A percentile compares a stretch with the other conserved stretches of the same genome.
These are phyloP conservation scores for Leccinum pachyderme DNA, from an alignment of 1,284 basidiomycete species.

Conservation along the genomic window DNA sequence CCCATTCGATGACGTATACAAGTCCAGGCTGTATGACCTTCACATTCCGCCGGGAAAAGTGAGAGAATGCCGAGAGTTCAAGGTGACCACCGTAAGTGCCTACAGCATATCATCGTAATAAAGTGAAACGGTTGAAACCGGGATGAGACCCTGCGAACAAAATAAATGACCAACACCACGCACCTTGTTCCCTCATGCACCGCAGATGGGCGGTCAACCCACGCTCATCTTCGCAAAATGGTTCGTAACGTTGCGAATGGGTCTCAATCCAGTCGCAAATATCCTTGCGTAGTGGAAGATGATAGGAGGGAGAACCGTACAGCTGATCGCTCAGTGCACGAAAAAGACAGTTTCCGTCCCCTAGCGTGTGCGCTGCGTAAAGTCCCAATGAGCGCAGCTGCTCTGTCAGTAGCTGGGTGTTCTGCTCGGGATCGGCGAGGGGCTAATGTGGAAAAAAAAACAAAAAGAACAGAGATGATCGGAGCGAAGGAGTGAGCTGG, in stretches of 20 bases:
- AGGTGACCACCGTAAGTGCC: constrained; percentile 91
- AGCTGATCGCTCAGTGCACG: constrained; percentile 80
- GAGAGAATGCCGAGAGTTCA: constrained; percentile 87
- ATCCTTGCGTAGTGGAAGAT: constrained; percentile 67
- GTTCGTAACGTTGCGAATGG: constrained; percentile 74
- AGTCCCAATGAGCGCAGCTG: constrained; percentile 74
- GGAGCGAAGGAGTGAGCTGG: constrained; percentile 17
- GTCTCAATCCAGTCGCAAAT: constrained; percentile 81
- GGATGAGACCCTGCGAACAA: constrained; percentile 2
- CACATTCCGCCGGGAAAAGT: constrained; percentile 74
- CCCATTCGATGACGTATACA: constrained; percentile 80
- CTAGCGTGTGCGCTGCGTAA: constrained; percentile 75
- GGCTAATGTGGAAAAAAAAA: constrained; percentile 37
- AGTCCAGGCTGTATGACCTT: constrained; percentile 90
- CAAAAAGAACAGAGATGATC: constrained; percentile 14
- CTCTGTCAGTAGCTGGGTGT: constrained; percentile 60
- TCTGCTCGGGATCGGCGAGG: constrained; percentile 61
- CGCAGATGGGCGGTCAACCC: constrained; percentile 68
- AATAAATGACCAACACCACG: constrained; percentile 22
- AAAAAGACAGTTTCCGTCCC: constrained; percentile 89
- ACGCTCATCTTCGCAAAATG: constrained; percentile 86
- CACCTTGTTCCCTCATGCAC: constrained; percentile 77
- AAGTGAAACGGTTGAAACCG: neutral
- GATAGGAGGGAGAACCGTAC: constrained; percentile 71
- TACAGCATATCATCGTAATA: constrained; percentile 27